A percentile compares a stretch with the other conserved stretches of the same genome.
Evolutionary conservation across 345 rosid species (phyloP).

Genomic region (Salix arbutifolia): DNA sequence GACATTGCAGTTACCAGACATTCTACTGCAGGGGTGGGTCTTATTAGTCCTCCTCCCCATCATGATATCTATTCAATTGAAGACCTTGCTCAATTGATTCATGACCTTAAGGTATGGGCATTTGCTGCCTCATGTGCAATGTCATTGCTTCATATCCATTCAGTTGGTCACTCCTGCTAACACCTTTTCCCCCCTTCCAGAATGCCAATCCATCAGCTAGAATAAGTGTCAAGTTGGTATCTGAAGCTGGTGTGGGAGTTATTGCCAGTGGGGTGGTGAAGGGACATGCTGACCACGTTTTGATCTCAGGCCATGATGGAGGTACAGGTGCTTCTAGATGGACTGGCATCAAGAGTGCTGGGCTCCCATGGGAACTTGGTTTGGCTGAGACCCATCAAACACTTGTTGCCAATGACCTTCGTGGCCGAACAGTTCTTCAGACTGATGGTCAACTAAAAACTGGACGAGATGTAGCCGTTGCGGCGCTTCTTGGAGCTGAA

Average conservation of each 20-base stretch:
- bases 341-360: slow-evolving; percentile 99
- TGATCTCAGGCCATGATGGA: slow-evolving; percentile 98
- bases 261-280: slow-evolving; percentile 99
- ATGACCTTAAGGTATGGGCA: slow-evolving; percentile 89
- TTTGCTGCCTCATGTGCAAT: background rate
- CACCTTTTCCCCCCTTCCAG: slow-evolving; percentile 31
- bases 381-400: slow-evolving; percentile 99
- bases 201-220: slow-evolving; percentile 93
- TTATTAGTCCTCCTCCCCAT: slow-evolving; percentile 99
- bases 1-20: slow-evolving; percentile 96
- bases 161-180: slow-evolving; percentile 10
- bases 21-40: slow-evolving; percentile 98
- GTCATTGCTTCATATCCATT: background rate
- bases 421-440: slow-evolving; percentile 97
- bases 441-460: slow-evolving; percentile 99
- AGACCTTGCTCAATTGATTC: slow-evolving; percentile 97
- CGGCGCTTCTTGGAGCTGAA: slow-evolving; percentile 99
- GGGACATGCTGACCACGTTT: slow-evolving; percentile 97
- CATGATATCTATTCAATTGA: slow-evolving; percentile 99
- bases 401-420: slow-evolving; percentile 96
- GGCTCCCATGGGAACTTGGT: slow-evolving; percentile 99
- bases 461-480: slow-evolving; percentile 96
- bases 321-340: slow-evolving; percentile 99
- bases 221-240: slow-evolving; percentile 90
- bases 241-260: slow-evolving; percentile 99